These are phyloP conservation scores for Rheum nobile DNA, from an alignment of 148 eudicot genomes.

Conservation along the genomic window DNA sequence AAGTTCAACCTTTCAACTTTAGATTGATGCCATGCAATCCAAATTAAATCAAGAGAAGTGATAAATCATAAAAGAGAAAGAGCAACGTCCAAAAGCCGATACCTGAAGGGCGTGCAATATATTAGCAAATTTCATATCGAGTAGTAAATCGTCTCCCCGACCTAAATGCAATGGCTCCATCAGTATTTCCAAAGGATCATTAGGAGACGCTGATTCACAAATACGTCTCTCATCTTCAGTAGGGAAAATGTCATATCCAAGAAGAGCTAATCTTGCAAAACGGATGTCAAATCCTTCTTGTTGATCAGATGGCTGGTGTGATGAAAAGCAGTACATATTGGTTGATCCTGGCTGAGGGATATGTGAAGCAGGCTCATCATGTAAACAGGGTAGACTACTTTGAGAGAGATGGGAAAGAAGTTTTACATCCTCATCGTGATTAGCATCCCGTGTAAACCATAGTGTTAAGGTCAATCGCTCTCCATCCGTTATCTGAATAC, in stretches of 20 bases:
- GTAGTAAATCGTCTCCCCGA: constrained; percentile 38
- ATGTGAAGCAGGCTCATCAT: constrained; percentile 15
- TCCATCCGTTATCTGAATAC: constrained; percentile 58
- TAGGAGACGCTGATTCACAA: constrained; percentile 16
- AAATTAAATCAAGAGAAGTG: not conserved
- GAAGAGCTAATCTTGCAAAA: constrained; percentile 51
- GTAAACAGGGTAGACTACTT: constrained; percentile 10
- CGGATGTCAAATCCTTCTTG: constrained; percentile 67
- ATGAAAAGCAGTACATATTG: constrained; percentile 90
- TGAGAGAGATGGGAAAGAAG: constrained; percentile 48
- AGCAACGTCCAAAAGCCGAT: not conserved
- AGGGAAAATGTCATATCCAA: constrained; percentile 49
- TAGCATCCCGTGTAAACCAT: constrained; percentile 79
- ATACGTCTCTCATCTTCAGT: constrained; percentile 12
- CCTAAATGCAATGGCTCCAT: constrained; percentile 37
- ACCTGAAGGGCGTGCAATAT: constrained; percentile 92
- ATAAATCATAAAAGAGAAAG: not conserved
- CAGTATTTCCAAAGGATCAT: constrained; percentile 27
- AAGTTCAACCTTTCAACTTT: not conserved
- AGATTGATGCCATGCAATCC: not conserved
- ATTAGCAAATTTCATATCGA: constrained; percentile 42
- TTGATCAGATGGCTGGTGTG: constrained; percentile 34
- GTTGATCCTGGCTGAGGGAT: constrained; percentile 65
- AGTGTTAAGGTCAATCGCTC: constrained; percentile 81
- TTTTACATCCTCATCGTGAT: constrained; percentile 81